phyloP scores from a whole-genome alignment of 495 filamentous ascomycete genomes.

The Neurospora sp. region DNA sequence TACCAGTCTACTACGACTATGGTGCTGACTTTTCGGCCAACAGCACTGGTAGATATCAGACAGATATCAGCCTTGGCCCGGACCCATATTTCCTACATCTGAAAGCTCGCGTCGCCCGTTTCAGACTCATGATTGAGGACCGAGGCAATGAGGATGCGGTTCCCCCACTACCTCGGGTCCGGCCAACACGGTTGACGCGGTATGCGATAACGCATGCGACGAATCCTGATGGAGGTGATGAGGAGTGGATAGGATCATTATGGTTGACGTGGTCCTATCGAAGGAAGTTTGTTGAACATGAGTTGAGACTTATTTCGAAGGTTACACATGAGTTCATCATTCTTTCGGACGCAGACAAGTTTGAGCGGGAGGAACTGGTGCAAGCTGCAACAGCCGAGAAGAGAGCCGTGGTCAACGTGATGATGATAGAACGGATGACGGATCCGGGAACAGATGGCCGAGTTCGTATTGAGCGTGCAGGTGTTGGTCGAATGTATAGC shows the following conservation, averaged over 20 bases:
- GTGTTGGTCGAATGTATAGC: background rate
- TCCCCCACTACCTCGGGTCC: background rate
- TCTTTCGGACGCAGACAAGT: background rate
- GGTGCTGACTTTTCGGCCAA: background rate
- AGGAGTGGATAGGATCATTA: background rate
- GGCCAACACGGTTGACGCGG: background rate
- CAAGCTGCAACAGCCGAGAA: background rate
- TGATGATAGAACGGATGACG: background rate
- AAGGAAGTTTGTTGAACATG: background rate
- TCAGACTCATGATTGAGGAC: background rate
- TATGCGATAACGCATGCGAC: background rate
- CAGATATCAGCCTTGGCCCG: background rate
- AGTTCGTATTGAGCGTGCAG: background rate
- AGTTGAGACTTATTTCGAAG: background rate
- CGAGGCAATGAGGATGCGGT: background rate
- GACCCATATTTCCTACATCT: background rate
- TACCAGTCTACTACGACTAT: background rate
- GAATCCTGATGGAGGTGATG: background rate
- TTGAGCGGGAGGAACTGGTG: background rate
- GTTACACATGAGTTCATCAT: background rate
- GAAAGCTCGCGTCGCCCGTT: background rate
- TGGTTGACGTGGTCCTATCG: background rate
- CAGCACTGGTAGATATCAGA: background rate
- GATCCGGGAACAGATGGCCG: background rate
- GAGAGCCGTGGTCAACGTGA: background rate